Base-by-base conservation (phyloP, 2,329 filamentous ascomycete genomes). In the Pseudonectria foliicola region DNA sequence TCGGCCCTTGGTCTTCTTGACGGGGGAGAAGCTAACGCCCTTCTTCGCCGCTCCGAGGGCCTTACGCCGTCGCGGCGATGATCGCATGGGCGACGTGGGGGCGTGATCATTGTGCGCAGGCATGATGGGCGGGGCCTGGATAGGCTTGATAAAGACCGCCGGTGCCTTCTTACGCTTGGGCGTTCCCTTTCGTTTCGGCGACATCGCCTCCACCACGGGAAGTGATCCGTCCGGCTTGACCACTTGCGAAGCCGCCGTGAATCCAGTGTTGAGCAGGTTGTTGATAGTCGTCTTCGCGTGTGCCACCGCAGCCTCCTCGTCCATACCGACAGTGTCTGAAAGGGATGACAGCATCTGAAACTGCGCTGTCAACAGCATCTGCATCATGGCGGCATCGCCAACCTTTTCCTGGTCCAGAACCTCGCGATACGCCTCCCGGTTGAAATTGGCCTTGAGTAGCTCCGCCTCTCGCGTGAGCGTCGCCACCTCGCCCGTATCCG, bases 261-360 rank as follows among this genome's bases (percentile, higher is more conserved):
- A 81, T 37, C 88, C 90, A 3, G 77, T 77, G 39, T 86, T 78
- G 12, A 96, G 70, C 38, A 98, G 74, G 39, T 84, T 82, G 39
- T 77, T 73, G 33, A 98, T 79, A 30, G 89, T 80, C 14, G 70
- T 71, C 56, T 82, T 87, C 16, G 89, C 92, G 37, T 85, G 80
- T 12, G 81, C 69, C 2, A 95, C 74, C 2, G 90, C 92, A 42
- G 93, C 82, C 24, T 82, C 77, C 56, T 94, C 86, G 38, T 74
- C 82, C 80, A 96, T 87, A 25, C 75, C 70, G 48, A 90, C 75
- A 15, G 92, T 85, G 46, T 86, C 84, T 35, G 82, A 79, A 35
- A 98, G 75, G 1, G 88, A 86, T 4, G 85, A 71, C 41, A 96
- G 75, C 3, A 89, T 90, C 52, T 95, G 89, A 49, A 98, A 94